Base-by-base conservation (phyloP, 768 basidiomycete genomes). In the Leccinum longicurvipes region DNA sequence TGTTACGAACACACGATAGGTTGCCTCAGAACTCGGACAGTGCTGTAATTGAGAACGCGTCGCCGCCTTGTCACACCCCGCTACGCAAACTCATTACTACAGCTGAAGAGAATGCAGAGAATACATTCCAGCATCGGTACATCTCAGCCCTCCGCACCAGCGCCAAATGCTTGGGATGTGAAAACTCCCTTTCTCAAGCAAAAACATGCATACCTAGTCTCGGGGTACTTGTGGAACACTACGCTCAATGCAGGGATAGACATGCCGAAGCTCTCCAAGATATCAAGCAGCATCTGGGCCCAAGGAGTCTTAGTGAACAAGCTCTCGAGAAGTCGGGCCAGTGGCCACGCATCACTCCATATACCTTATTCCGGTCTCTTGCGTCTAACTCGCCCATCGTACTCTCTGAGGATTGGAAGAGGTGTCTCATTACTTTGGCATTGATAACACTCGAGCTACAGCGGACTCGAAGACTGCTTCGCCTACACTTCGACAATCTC, bases 331-430 rank as follows among this genome's bases (percentile, higher is more conserved):
- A 45, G 17, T 58, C 69, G 0, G 69, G 69, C 6, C 64, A 72
- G 53, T 78, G 77, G 77, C 78, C 77, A 10, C 67, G 71, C 6
- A 50, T 74, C 17, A 73, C 73, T 3, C 19, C 63, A 4, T 62
- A 61, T 42, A 78, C 61, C 4, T 64, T 79, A 21, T 62, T 78
- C 15, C 53, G 54, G 17, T 58, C 46, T 8, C 63, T 78, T 41
- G 65, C 70, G 10, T 69, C 66, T 14, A 58, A 63, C 6, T 66
- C 67, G 4, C 21, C 31, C 1, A 60, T 28, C 6, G 12, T 2
- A 6, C 46, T 72, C 21, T 39, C 66, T 1, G 25, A 50, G 1
- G 28, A 58, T 11, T 78, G 76, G 77, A 51, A 55, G 53, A 39
- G 57, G 11, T 61, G 47, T 47, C 56, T 78, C 34, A 60, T 63